Conservation (phyloP, 257 asterid genomes). For the Cinchona pubescens region DNA sequence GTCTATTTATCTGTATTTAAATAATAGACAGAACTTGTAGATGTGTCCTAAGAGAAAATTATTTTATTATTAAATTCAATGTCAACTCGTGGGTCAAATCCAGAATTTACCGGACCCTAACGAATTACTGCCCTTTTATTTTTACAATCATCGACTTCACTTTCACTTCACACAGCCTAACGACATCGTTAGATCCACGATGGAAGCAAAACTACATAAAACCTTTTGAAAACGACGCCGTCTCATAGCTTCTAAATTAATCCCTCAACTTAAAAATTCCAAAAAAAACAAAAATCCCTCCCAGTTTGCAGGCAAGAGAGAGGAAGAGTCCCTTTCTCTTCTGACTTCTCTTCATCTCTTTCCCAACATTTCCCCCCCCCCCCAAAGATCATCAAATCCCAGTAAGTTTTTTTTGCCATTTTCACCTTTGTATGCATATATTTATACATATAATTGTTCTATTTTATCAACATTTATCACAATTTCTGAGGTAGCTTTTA, state of each 20-base stretch:
- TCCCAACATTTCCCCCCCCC: not conserved
- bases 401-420: not conserved
- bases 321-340: constrained; percentile 10
- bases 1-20: too few species aligned
- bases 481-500: not conserved
- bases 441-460: not conserved
- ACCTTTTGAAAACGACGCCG: constrained; percentile 11
- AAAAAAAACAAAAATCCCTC: not conserved
- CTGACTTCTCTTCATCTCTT: constrained; percentile 22
- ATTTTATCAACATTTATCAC: not conserved
- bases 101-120: not conserved
- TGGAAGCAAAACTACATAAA: too few species aligned
- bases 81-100: not conserved
- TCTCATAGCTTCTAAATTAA: not conserved
- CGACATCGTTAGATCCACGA: not conserved
- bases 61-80: too few species aligned
- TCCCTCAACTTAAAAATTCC: not conserved
- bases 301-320: not conserved
- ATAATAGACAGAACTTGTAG: too few species aligned
- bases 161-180: not conserved
- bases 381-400: constrained; percentile 1
- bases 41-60: too few species aligned
- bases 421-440: not conserved
- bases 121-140: not conserved
- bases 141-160: not conserved